Evolutionary conservation across 331 rosid genomes (phyloP), one percentile per base, ranked within the genome.

Genomic region (Pyrus hybrid): DNA sequence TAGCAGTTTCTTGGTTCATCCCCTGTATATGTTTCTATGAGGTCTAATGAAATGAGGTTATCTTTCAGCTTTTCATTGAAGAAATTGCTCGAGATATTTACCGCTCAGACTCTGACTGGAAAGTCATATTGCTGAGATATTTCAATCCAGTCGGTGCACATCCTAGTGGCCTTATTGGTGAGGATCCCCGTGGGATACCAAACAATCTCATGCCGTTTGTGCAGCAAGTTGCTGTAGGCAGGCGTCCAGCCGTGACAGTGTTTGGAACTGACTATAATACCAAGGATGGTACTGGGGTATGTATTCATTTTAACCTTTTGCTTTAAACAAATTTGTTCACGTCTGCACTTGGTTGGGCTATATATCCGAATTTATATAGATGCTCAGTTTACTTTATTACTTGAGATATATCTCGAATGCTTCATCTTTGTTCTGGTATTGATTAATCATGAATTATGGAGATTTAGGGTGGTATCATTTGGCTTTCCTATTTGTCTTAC

Each of bases 61-160:
- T 37, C 43, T 85, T 83, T 83, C 93, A 95, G 99, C 96, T 92
- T 63, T 81, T 84, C 80, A 92, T 92, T 32, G 99, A 95, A 86
- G 99, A 92, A 76, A 91, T 95, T 53, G 89, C 92, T 28, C 90
- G 93, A 35, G 99, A 95, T 79, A 30, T 91, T 58, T 85, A 88
- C 66, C 0, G 0, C 43, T 82, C 98, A 10, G 98, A 91, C 60
- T 66, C 92, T 33, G 96, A 92, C 30, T 95, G 96, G 99, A 95
- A 92, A 84, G 82, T 95, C 71, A 91, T 95, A 23, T 83, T 92
- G 86, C 89, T 92, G 79, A 89, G 99, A 83, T 95, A 89, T 77
- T 95, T 95, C 86, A 95, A 95, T 74, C 99, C 99, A 7, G 98
- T 92, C 49, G 99, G 99, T 25, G 96, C 99, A 54, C 99, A 95